Base-by-base conservation (phyloP, 2,329 filamentous ascomycete genomes). In the Pseudogymnoascus sp. region DNA sequence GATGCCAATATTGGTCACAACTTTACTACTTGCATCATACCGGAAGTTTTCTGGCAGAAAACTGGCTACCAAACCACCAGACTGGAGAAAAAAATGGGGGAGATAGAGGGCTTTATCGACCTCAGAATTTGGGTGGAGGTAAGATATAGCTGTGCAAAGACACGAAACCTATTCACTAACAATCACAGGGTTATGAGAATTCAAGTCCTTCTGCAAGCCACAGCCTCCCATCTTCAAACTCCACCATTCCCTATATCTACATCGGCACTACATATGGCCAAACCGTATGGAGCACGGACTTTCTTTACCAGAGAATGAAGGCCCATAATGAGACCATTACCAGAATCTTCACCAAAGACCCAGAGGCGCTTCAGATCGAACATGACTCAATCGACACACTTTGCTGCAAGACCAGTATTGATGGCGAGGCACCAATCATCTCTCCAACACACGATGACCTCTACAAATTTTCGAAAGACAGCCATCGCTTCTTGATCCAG, bases 231-330 rank as follows among this genome's bases (percentile, higher is more conserved):
- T 28, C 47, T 53, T 31, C 47, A n/a, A 28, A 31, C 25, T 14
- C 28, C 3, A 14, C 25, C 8, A 33, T 28, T n/a, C 28, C n/a
- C 7, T 56, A 33, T 12, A 56, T 56, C 50, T 21, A 56, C n/a
- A 56, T 56, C 35, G 50, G 50, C 50, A 56, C 50, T 21, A 56
- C 28, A 56, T 56, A 33, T 18, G 50, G 50, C 50, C 28, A 56
- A 33, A 56, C 50, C 18, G 25, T 56, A 7, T 56, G 50, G 50
- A n/a, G 50, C 50, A 56, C 50, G n/a, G 50, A 56, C 28, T 56
- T 56, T 25, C 28, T 56, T 12, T 33, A 12, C 28, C 16, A 56
- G 10, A 56, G 50, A 56, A 56, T 56, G 28, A 56, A 56, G 28
- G 50, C 50, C 11, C 28, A 56, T 25, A 33, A 56, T 33, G 50